Evolutionary conservation across 78 protist genomes (phyloP).

Genomic region (Carpediemonas membranifera): DNA sequence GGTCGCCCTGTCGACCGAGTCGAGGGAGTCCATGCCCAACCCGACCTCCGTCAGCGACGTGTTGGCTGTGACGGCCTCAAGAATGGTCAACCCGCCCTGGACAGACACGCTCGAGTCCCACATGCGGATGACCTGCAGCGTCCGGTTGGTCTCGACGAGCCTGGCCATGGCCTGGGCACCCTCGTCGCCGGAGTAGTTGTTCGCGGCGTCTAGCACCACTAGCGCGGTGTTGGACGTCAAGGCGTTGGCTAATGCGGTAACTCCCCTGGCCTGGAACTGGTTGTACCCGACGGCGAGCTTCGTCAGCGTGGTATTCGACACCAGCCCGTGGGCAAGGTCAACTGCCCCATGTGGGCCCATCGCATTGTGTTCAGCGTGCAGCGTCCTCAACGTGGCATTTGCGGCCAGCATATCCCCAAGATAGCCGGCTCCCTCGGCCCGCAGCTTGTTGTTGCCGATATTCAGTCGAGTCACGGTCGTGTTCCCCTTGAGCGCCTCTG

Average conservation of each 20-base stretch:
- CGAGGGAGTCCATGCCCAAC: neutral
- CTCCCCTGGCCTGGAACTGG: conserved; percentile 23
- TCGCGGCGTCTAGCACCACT: conserved; percentile 9
- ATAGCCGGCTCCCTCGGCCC: conserved; percentile 10
- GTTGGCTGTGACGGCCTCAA: neutral
- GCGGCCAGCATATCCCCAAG: neutral
- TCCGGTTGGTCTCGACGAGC: neutral
- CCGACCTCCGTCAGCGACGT: neutral
- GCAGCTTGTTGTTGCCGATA: conserved; percentile 18
- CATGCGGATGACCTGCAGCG: neutral
- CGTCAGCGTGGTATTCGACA: neutral
- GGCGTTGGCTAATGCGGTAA: conserved; percentile 2
- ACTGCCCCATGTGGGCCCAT: conserved; percentile 11
- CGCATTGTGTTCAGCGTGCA: conserved; percentile 28
- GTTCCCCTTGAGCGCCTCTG: neutral
- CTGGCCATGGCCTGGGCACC: conserved; percentile 22
- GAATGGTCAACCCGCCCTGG: conserved; percentile 2
- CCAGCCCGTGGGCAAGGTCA: neutral
- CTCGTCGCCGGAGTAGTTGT: conserved; percentile 21
- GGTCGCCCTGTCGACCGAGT: neutral
- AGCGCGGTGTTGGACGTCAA: neutral
- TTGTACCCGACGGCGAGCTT: conserved; percentile 28
- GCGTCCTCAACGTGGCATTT: neutral
- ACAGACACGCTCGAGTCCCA: conserved; percentile 23
- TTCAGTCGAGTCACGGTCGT: neutral